phyloP scores from a whole-genome alignment of 495 filamentous ascomycete genomes.

The Penicillium atrosanguineum region DNA sequence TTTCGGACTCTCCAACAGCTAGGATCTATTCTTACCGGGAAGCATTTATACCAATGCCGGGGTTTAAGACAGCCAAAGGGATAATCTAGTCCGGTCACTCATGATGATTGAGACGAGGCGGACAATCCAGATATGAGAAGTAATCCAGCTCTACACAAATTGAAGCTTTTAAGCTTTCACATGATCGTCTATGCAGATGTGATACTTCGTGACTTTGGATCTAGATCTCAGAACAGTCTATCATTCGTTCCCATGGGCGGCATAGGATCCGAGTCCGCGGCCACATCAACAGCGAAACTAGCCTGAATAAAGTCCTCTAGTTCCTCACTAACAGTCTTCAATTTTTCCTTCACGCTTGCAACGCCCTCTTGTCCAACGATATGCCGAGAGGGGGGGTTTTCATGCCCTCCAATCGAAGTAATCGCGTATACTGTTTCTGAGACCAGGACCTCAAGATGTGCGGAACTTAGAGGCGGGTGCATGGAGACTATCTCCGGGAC shows the following conservation, averaged over 20 bases:
- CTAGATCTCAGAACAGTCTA: not conserved
- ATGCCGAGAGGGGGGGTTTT: constrained; percentile 91
- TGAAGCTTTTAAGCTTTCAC: not conserved
- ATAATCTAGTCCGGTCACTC: no score
- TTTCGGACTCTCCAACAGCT: no score
- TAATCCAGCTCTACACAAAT: not conserved
- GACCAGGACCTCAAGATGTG: constrained; percentile 65
- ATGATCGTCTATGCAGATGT: not conserved
- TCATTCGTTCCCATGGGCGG: constrained; percentile 10
- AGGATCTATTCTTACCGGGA: no score
- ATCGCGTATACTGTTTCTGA: constrained; percentile 91
- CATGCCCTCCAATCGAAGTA: constrained; percentile 86
- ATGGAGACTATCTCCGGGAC: constrained; percentile 60
- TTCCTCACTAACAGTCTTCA: constrained; percentile 95
- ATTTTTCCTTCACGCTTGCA: constrained; percentile 86
- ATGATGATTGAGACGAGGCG: no score
- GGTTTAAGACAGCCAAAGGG: no score
- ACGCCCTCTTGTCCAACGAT: constrained; percentile 92
- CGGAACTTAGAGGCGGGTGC: constrained; percentile 65
- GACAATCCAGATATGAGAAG: no score
- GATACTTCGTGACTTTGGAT: not conserved
- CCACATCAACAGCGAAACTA: constrained; percentile 80
- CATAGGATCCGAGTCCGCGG: constrained; percentile 33
- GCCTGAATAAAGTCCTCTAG: constrained; percentile 93
- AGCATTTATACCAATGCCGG: no score